Evolutionary conservation across 305 asterid genomes (phyloP).

Genomic region (Ilex paraguariensis): DNA sequence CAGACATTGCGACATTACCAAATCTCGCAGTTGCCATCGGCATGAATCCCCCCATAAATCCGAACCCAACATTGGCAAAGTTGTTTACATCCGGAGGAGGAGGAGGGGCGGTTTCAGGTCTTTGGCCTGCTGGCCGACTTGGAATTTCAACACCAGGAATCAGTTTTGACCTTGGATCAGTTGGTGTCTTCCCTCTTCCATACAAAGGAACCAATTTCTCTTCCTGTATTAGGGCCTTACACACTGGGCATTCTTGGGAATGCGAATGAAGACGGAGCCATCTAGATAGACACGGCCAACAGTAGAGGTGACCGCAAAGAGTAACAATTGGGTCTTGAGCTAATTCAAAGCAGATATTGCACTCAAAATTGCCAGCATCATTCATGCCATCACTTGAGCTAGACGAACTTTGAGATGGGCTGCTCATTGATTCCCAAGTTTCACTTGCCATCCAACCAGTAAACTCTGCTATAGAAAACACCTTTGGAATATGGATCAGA

Average conservation of each 20-base stretch:
- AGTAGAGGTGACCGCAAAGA: slow-evolving; percentile 73
- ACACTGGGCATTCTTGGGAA: slow-evolving; percentile 68
- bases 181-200: slow-evolving; percentile 57
- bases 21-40: slow-evolving; percentile 50
- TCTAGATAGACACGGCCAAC: slow-evolving; percentile 75
- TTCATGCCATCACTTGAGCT: slow-evolving; percentile 30
- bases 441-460: slow-evolving; percentile 34
- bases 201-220: slow-evolving; percentile 62
- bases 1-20: slow-evolving; percentile 45
- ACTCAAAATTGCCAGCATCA: slow-evolving; percentile 62
- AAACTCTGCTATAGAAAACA: slow-evolving; percentile 11
- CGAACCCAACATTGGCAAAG: slow-evolving; percentile 28
- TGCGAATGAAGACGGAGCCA: slow-evolving; percentile 66
- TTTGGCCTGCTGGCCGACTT: slow-evolving; percentile 59
- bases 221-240: slow-evolving; percentile 65
- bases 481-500: background rate
- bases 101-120: slow-evolving; percentile 46
- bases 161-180: slow-evolving; percentile 63
- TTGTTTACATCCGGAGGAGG: slow-evolving; percentile 27
- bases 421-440: slow-evolving; percentile 20
- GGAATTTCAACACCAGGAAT: slow-evolving; percentile 68
- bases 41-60: slow-evolving; percentile 56
- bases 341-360: slow-evolving; percentile 70
- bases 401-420: slow-evolving; percentile 20
- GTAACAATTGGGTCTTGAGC: slow-evolving; percentile 71